Evolutionary conservation across 208 protist genomes (phyloP), one percentile per base, ranked within the genome.

Genomic region (Wallacemonas collosoma): DNA sequence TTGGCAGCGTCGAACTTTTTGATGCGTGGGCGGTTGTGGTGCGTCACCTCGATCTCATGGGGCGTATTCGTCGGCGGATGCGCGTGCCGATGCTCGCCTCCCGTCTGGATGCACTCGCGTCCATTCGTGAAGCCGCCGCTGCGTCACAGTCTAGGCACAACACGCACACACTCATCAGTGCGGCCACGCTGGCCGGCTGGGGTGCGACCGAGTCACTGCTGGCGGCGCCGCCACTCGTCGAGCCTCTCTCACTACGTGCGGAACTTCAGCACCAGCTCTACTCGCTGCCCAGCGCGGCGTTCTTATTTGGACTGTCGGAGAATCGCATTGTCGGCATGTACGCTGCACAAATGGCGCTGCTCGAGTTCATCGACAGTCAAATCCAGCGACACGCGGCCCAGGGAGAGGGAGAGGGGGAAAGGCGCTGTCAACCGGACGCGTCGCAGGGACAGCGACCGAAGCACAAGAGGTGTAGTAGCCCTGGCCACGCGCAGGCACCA

Each of bases 51-150:
- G 84, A 92, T 53, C 79, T 76, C 47, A 90, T 77, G 43, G 85
- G 78, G 0, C 87, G 84, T n/a, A 77, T 94, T 48, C 86, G 89
- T 14, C 78, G 89, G 2, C 89, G 86, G 38, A 94, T 94, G 89
- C 86, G 82, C 17, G 81, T 91, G 44, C 89, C 89, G 67, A 94
- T 90, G 83, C 77, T 91, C 9, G 89, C 89, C 8, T 88, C 83
- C 0, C 86, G 89, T 3, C 79, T 94, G 2, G 85, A 91, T 66
- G 89, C 89, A 1, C 74, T 94, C n/a, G 77, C 83, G n/a, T 91
- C 89, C 2, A 86, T 94, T 45, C 83, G 82, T 17, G 84, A 86
- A 44, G 73, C 77, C 5, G 56, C 56, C 35, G 0, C 38, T 5
- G 53, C 68, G 15, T 4, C 57, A 7, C 41, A 50, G 43, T 69